Evolutionary conservation across 208 protist species (phyloP), one percentile per base, ranked within the genome.

Genomic region (Leptomonas seymouri): DNA sequence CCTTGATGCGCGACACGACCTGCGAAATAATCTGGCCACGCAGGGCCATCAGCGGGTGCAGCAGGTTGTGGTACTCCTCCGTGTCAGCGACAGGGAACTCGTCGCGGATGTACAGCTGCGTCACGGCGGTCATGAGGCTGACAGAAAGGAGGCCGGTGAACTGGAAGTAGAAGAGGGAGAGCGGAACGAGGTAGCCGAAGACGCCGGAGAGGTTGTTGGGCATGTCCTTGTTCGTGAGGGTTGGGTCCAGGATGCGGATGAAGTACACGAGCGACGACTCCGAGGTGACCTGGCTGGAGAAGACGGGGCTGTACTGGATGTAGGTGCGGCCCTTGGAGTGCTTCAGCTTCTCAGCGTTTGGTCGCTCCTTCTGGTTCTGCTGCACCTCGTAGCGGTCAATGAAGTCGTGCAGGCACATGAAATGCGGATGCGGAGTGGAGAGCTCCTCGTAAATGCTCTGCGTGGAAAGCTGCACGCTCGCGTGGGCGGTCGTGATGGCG

Each of bases 91-190:
- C 78, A 6, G 91, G 91, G 53, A 81, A 83, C 48, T 90, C 87
- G 71, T 96, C 88, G 27, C 84, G 77, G 64, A 93, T 87, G 80
- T 96, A 96, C 23, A 83, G 77, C 73, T 96, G 91, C 23, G 91
- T 91, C 36, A 93, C 75, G 20, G 86, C 85, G 20, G 86, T 93
- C 88, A 93, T 94, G 65, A 94, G 79, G 74, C 82, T 77, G 18
- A 93, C 88, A 3, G 87, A 91, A 23, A 96, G 84, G 31, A 94
- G 63, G 21, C 91, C 91, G 21, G 70, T 59, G 69, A 86, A 92
- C 81, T 93, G 88, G 66, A 93, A 90, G 76, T 89, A 96, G 78
- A 91, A 94, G 45, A 96, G 81, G 18, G 78, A 89, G 31, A 89
- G 65, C 42, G 91, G 91, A 25, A 91, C 81, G 25, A 81, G 58